Percentiles rank a stretch among this genome's conserved stretches.
phyloP scores from a whole-genome alignment of 1,284 basidiomycete genomes.

The Wallemia ichthyophaga region DNA sequence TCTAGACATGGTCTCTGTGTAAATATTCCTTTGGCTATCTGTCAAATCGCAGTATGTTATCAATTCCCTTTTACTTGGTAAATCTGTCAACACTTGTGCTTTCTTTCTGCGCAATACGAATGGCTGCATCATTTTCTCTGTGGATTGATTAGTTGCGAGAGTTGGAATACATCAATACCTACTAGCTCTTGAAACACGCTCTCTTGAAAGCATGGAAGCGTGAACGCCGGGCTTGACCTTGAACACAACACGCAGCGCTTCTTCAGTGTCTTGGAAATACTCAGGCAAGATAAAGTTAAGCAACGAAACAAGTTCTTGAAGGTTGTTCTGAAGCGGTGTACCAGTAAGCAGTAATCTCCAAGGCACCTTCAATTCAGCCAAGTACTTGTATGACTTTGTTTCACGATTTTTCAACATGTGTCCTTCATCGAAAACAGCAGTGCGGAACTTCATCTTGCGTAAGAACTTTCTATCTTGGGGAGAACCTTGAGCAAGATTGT shows the following conservation, averaged over 20 bases:
- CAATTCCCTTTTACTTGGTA: constrained; percentile 69
- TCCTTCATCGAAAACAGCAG: constrained; percentile 4
- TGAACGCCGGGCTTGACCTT: constrained; percentile 73
- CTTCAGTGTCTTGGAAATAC: constrained; percentile 44
- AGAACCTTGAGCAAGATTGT: constrained; percentile 69
- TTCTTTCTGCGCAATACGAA: constrained; percentile 89
- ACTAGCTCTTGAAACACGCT: constrained; percentile 42
- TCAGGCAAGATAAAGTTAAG: constrained; percentile 93
- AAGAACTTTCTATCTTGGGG: constrained; percentile 75
- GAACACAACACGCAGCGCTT: constrained; percentile 72
- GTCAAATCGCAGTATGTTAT: constrained; percentile 92
- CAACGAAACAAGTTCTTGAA: constrained; percentile 80
- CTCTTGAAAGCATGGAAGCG: constrained; percentile 54
- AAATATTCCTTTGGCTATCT: constrained; percentile 45
- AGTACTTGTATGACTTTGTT: constrained; percentile 68
- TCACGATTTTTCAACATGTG: constrained; percentile 91
- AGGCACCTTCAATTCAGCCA: constrained; percentile 51
- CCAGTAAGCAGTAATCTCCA: constrained; percentile 87
- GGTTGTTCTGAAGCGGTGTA: constrained; percentile 53
- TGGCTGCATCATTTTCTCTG: constrained; percentile 97
- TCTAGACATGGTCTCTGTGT: constrained; percentile 50
- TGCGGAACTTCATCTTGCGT: constrained; percentile 47
- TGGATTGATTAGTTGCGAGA: constrained; percentile 13
- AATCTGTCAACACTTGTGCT: constrained; percentile 73
- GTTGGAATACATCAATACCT: not conserved